Base-by-base conservation (phyloP, 2,329 filamentous ascomycete species). In the Microascus cirrosus region DNA sequence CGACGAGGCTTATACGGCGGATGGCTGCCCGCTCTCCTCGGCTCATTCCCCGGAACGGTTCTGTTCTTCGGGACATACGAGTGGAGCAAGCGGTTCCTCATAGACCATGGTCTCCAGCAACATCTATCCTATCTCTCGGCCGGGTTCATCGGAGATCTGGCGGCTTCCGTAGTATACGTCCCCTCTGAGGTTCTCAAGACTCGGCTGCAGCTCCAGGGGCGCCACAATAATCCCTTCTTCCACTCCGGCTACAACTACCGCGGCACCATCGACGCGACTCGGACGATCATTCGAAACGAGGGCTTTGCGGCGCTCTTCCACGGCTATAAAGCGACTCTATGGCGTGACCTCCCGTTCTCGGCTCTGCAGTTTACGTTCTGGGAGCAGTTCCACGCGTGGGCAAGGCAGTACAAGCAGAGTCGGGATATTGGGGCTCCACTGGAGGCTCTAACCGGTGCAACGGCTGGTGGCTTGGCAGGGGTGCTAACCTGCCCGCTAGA, bases 141-240 rank as follows among this genome's bases (percentile, higher is more conserved):
- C 65, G 93, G 90, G n/a, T 92, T 97, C 65, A 70, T 96, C 60
- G 94, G 93, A 61, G 94, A 99, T 68, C 79, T 96, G 24, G 93
- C 90, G 52, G 93, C 94, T 1, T 96, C 91, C 0, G 80, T 96
- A 60, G 82, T 96, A 60, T 99, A 99, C 68, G 95, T 99, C 4
- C 95, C 94, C 3, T 96, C 93, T 13, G 95, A 99, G 72, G 94
- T 99, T 5, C 80, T 99, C 64, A 99, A 99, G 72, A 99, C 94
- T n/a, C 85, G 94, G 25, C 77, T 97, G 54, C 94, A 99, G 69
- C 81, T 99, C 6, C 94, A 99, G 71, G 95, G 94, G 55, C 89
- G 90, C 60, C 88, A 91, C 74, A 95, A 97, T 72, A 99, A 99
- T 67, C 92, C 94, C 0, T 88, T 86, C 72, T 97, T 97, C 75